Evolutionary conservation across 148 eudicot genomes (phyloP).

Genomic region (Camellia lanceoleosa): DNA sequence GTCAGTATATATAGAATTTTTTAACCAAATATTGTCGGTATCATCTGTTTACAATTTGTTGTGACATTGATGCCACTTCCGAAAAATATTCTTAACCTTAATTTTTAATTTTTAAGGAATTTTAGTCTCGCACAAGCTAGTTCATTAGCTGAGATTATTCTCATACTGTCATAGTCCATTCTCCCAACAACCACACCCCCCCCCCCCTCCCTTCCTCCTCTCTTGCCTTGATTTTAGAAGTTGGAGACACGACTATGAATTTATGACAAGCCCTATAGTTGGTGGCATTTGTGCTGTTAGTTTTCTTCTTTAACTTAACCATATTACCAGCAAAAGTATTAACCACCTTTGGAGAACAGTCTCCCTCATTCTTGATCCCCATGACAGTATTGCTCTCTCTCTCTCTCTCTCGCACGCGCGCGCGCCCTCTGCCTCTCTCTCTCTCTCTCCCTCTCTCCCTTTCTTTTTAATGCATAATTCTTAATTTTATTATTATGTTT

Average conservation of each 20-base stretch:
- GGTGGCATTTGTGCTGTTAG: neutral
- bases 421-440: no score
- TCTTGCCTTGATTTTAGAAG: neutral
- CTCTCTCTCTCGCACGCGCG: no score
- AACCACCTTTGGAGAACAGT: no score
- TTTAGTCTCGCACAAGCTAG: neutral
- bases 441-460: no score
- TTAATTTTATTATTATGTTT: no score
- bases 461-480: no score
- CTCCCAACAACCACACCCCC: no score
- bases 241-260: neutral
- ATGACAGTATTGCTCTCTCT: no score
- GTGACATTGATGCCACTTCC: no score
- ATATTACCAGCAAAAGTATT: neutral
- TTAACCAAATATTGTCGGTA: neutral
- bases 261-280: constrained; percentile 1
- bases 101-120: neutral
- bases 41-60: neutral
- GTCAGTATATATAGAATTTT: neutral
- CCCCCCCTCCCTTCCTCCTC: no score
- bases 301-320: constrained; percentile 4
- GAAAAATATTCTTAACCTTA: neutral
- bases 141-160: neutral
- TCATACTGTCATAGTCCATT: neutral
- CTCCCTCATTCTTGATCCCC: no score